A percentile compares a stretch with the other conserved stretches of the same genome.
phyloP scores from a whole-genome alignment of 176 grass and related monocot genomes.

The Phragmites australis region DNA sequence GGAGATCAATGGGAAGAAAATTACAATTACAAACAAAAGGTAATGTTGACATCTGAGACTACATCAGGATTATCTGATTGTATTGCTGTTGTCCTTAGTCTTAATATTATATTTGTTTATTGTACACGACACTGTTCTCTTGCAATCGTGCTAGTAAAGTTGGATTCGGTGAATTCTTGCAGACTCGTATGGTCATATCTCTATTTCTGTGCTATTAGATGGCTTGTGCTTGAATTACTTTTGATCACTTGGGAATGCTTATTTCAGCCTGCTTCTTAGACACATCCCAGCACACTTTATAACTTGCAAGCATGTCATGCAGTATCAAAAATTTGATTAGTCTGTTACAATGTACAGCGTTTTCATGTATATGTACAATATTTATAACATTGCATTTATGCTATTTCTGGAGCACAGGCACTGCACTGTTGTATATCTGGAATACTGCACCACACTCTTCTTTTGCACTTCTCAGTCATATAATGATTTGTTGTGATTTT shows the following conservation, averaged over 20 bases:
- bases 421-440: background rate
- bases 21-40: conserved; percentile 89
- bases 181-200: no score
- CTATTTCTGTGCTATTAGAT: background rate
- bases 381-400: background rate
- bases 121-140: background rate
- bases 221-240: background rate
- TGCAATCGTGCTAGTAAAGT: conserved; percentile 21
- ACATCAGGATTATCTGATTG: conserved; percentile 14
- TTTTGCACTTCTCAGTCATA: background rate
- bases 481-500: background rate
- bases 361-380: background rate
- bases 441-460: background rate
- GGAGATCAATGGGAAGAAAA: conserved; percentile 91
- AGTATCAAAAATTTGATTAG: background rate
- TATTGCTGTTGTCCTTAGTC: background rate
- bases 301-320: background rate
- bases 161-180: background rate
- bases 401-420: background rate
- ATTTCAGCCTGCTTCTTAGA: background rate
- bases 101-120: background rate
- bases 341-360: background rate
- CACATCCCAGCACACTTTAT: background rate
- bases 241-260: background rate
- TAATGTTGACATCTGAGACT: conserved; percentile 28